Evolutionary conservation across 352 stramenopile genomes (phyloP).

Genomic region (Sclerospora graminicola): DNA sequence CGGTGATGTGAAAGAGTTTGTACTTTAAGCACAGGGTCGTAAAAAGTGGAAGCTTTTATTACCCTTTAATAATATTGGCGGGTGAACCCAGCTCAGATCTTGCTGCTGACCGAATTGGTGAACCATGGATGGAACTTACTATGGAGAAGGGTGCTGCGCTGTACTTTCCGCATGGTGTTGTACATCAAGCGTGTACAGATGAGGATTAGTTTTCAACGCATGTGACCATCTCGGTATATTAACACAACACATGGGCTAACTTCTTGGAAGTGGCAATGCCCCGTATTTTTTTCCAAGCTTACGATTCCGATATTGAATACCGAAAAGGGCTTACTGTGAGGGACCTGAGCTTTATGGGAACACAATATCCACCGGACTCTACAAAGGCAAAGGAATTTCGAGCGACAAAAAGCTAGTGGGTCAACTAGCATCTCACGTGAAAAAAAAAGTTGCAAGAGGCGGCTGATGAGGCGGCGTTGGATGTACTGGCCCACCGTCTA

Average conservation of each 20-base stretch:
- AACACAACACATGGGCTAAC: slow-evolving; percentile 83
- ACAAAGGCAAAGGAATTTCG: slow-evolving; percentile 38
- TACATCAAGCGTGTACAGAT: slow-evolving; percentile 74
- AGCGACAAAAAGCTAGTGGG: too few species aligned
- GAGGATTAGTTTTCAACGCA: slow-evolving; percentile 78
- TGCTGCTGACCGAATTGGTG: too few species aligned
- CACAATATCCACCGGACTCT: slow-evolving; percentile 39
- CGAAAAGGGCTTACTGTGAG: too few species aligned
- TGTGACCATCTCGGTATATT: slow-evolving; percentile 83
- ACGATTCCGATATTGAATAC: slow-evolving; percentile 75
- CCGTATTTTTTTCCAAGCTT: slow-evolving; percentile 63
- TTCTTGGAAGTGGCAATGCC: slow-evolving; percentile 76
- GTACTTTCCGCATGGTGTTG: slow-evolving; percentile 74
- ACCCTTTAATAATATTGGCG: slow-evolving; percentile 54
- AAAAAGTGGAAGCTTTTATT: slow-evolving; percentile 87
- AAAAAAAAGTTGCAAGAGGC: slow-evolving; percentile 54
- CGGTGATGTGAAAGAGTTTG: slow-evolving; percentile 82
- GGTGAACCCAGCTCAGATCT: too few species aligned
- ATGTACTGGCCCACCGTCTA: slow-evolving; percentile 65
- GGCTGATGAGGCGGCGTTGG: slow-evolving; percentile 63
- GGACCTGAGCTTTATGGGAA: slow-evolving; percentile 69
- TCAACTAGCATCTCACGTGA: slow-evolving; percentile 41
- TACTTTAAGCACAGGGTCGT: slow-evolving; percentile 70
- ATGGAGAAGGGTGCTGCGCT: slow-evolving; percentile 75
- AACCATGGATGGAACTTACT: too few species aligned